Evolutionary conservation across 768 basidiomycete species (phyloP).

Genomic region (Collybia mongolica): DNA sequence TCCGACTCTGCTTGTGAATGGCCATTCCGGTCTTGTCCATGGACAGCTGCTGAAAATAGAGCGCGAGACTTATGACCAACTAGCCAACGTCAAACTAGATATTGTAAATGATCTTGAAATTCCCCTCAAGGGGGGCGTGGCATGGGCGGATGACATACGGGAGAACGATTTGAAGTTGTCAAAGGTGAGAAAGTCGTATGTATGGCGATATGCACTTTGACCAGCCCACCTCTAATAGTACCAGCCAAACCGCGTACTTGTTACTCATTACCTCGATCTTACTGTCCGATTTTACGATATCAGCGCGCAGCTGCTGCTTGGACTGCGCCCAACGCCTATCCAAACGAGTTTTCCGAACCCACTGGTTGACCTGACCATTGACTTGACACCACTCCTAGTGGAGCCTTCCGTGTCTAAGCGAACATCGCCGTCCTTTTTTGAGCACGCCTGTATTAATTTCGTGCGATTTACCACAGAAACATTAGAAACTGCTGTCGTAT

Average conservation of each 20-base stretch:
- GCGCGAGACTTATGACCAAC: constrained; percentile 42
- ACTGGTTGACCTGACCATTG: constrained; percentile 60
- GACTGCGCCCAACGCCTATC: constrained; percentile 45
- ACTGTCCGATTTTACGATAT: constrained; percentile 73
- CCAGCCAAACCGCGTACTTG: constrained; percentile 61
- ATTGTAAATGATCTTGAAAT: constrained; percentile 23
- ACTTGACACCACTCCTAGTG: constrained; percentile 48
- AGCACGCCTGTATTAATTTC: constrained; percentile 36
- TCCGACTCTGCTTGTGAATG: constrained; percentile 35
- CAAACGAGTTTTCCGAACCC: constrained; percentile 64
- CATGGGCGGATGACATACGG: constrained; percentile 53
- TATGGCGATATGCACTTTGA: neutral
- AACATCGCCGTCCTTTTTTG: constrained; percentile 21
- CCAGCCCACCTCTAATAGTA: constrained; percentile 33
- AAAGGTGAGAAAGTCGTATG: constrained; percentile 40
- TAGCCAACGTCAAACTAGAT: constrained; percentile 24
- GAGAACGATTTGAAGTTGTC: constrained; percentile 50
- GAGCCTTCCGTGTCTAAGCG: constrained; percentile 36
- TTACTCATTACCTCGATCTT: constrained; percentile 63
- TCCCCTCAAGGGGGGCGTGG: constrained; percentile 49
- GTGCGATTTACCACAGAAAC: constrained; percentile 54
- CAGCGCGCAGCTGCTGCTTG: constrained; percentile 63
- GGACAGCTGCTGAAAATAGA: constrained; percentile 47
- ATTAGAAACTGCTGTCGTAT: constrained; percentile 53
- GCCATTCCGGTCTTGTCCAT: constrained; percentile 36